phyloP scores from a whole-genome alignment of 2,329 filamentous ascomycete species.

The Xylaria sp. region DNA sequence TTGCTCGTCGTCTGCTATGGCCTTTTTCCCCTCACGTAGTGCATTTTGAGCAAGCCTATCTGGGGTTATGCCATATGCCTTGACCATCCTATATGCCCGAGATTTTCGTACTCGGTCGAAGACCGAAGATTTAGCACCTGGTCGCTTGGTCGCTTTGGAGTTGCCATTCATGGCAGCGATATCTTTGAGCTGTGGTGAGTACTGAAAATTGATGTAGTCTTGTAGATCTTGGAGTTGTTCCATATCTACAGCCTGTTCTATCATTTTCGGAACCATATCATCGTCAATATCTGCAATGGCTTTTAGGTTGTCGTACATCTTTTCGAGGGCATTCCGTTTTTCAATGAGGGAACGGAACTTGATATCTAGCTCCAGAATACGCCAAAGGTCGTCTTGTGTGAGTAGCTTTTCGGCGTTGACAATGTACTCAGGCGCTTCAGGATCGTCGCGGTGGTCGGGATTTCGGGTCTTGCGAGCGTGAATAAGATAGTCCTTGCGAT shows the following conservation, averaged over 20 bases:
- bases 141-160: constrained; percentile 76
- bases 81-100: constrained; percentile 82
- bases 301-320: constrained; percentile 79
- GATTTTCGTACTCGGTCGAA: constrained; percentile 87
- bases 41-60: constrained; percentile 90
- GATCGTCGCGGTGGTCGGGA: constrained; percentile 70
- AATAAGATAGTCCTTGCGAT: constrained; percentile 97
- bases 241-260: constrained; percentile 82
- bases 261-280: constrained; percentile 80
- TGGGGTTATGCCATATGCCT: constrained; percentile 88
- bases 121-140: constrained; percentile 81
- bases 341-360: constrained; percentile 94
- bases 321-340: constrained; percentile 86
- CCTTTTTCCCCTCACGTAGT: constrained; percentile 78
- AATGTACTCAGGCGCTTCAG: constrained; percentile 76
- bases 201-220: constrained; percentile 96
- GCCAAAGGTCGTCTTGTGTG: constrained; percentile 93
- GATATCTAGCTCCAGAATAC: constrained; percentile 91
- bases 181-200: constrained; percentile 84
- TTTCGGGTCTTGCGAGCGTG: constrained; percentile 79
- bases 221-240: constrained; percentile 97
- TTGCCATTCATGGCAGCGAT: constrained; percentile 72
- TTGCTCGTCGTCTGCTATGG: constrained; percentile 84
- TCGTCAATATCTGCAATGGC: constrained; percentile 72
- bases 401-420: constrained; percentile 87